These are phyloP conservation scores for Leccinum incarnatum DNA, from an alignment of 768 basidiomycete genomes.

Conservation along the genomic window DNA sequence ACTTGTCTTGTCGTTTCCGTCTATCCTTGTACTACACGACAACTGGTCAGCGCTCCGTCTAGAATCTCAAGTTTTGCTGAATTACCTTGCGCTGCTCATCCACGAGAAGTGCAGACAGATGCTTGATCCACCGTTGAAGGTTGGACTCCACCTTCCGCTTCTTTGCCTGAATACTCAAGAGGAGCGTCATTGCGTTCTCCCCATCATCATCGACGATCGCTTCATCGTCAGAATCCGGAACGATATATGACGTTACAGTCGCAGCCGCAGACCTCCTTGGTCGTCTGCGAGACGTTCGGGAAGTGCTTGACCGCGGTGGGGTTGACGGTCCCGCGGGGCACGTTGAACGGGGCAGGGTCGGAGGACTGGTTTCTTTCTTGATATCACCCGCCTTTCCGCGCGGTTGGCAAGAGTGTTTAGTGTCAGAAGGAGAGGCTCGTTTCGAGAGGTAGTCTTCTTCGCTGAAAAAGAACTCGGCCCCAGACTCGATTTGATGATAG, in stretches of 20 bases:
- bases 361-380: slow-evolving; percentile 42
- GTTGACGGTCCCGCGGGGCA: slow-evolving; percentile 14
- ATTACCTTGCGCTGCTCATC: slow-evolving; percentile 71
- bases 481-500: slow-evolving; percentile 59
- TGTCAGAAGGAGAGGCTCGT: slow-evolving; percentile 20
- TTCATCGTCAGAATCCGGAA: slow-evolving; percentile 74
- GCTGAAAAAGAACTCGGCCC: slow-evolving; percentile 65
- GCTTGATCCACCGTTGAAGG: slow-evolving; percentile 66
- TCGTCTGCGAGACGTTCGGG: slow-evolving; percentile 44
- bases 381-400: slow-evolving; percentile 32
- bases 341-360: slow-evolving; percentile 27
- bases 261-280: slow-evolving; percentile 56
- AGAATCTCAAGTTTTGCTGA: background rate
- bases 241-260: slow-evolving; percentile 55
- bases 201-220: slow-evolving; percentile 41
- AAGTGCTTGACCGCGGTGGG: slow-evolving; percentile 14
- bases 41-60: slow-evolving; percentile 2
- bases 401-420: slow-evolving; percentile 25
- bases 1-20: slow-evolving; percentile 54
- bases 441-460: slow-evolving; percentile 65
- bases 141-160: slow-evolving; percentile 43
- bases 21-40: slow-evolving; percentile 55
- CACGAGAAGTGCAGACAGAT: slow-evolving; percentile 56
- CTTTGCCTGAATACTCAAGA: slow-evolving; percentile 32
- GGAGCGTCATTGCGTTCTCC: slow-evolving; percentile 31